A percentile compares a stretch with the other conserved stretches of the same genome.
Evolutionary conservation across 352 stramenopile genomes (phyloP).

Genomic region (Globisporangium acanthophoron): DNA sequence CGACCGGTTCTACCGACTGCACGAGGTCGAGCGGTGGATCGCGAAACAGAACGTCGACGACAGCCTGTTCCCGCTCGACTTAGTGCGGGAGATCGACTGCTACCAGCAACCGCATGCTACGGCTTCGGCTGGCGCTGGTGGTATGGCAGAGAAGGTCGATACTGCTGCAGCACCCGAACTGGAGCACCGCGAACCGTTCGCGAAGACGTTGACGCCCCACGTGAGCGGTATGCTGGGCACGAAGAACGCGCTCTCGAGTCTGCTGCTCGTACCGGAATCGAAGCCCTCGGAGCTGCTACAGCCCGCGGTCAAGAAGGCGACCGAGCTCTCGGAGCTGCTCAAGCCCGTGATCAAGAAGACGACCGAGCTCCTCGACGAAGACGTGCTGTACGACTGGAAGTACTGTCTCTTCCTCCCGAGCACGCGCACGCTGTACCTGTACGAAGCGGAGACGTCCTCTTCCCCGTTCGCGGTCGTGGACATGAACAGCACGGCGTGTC

Average conservation of each 20-base stretch:
- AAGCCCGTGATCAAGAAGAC: constrained; percentile 36
- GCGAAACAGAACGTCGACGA: constrained; percentile 22
- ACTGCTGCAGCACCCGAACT: constrained; percentile 1
- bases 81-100: constrained; percentile 61
- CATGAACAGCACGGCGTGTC: constrained; percentile 40
- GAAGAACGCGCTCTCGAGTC: constrained; percentile 36
- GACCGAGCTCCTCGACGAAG: constrained; percentile 28
- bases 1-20: constrained; percentile 51
- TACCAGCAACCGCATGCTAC: constrained; percentile 10
- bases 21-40: constrained; percentile 46
- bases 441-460: constrained; percentile 36
- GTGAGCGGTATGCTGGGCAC: constrained; percentile 51
- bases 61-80: constrained; percentile 57
- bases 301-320: constrained; percentile 26
- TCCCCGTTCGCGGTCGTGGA: constrained; percentile 42
- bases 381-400: constrained; percentile 62
- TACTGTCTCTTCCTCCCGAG: constrained; percentile 57
- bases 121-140: neutral
- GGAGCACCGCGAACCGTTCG: constrained; percentile 23
- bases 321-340: constrained; percentile 21
- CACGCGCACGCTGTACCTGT: constrained; percentile 55
- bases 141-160: neutral
- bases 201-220: constrained; percentile 55
- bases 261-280: constrained; percentile 36
- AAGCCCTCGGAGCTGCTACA: constrained; percentile 25